These are phyloP conservation scores for Oryza rufipogon DNA, from an alignment of 176 grass and related monocot genomes.

Conservation along the genomic window DNA sequence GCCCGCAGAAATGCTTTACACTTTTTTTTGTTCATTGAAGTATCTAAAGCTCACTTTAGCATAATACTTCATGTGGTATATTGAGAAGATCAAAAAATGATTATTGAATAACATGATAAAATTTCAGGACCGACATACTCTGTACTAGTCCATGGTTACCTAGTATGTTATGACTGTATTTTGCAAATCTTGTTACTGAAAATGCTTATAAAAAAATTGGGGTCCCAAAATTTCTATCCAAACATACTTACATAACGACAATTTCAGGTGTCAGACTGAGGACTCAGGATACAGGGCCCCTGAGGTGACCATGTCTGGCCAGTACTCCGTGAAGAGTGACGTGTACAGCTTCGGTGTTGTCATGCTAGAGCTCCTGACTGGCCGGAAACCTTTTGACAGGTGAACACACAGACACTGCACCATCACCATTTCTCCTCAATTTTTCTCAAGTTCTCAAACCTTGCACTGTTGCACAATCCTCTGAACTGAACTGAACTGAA, in stretches of 20 bases:
- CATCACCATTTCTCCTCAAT: background rate
- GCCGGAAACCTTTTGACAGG: constrained; percentile 88
- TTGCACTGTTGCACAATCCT: background rate
- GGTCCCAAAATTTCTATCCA: background rate
- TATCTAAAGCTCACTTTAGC: background rate
- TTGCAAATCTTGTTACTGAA: background rate
- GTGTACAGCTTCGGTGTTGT: constrained; percentile 93
- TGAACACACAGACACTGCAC: background rate
- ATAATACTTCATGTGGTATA: background rate
- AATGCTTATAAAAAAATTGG: background rate
- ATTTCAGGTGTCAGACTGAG: constrained; percentile 62
- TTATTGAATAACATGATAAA: constrained; percentile 8
- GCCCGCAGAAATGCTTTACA: background rate
- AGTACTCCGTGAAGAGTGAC: constrained; percentile 87
- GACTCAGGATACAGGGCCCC: constrained; percentile 79
- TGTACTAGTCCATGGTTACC: background rate
- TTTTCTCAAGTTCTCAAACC: background rate
- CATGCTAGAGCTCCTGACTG: constrained; percentile 94
- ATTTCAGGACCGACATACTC: background rate
- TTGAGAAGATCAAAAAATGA: background rate
- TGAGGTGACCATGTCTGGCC: constrained; percentile 72
- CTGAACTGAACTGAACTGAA: constrained; percentile 16
- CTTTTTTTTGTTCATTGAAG: background rate
- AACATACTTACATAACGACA: constrained; percentile 3
- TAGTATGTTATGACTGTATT: background rate